phyloP scores from a whole-genome alignment of 495 filamentous ascomycete genomes.

The Zalerion maritima region DNA sequence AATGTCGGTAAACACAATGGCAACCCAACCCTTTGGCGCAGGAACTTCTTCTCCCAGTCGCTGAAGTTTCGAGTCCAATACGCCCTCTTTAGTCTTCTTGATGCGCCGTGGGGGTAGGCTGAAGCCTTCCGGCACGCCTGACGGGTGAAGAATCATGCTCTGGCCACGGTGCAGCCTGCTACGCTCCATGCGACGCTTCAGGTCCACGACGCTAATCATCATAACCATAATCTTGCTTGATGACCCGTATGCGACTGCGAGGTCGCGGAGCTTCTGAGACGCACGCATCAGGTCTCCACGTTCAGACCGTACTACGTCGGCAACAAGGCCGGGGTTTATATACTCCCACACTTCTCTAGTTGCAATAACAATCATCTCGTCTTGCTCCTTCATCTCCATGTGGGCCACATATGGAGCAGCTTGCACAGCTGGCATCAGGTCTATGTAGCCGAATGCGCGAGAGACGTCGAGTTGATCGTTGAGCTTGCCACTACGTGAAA shows the following conservation, averaged over 20 bases:
- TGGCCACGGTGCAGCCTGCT: conserved; percentile 52
- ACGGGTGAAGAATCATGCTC: conserved; percentile 66
- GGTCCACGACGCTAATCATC: conserved; percentile 82
- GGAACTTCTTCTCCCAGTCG: conserved; percentile 80
- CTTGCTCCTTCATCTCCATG: conserved; percentile 67
- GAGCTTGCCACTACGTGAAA: conserved; percentile 82
- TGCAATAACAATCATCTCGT: conserved; percentile 86
- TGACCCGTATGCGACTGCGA: conserved; percentile 90
- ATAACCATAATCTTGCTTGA: conserved; percentile 96
- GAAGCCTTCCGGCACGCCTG: conserved; percentile 46
- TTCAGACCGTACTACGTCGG: conserved; percentile 79
- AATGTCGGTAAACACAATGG: conserved; percentile 97
- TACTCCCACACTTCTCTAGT: conserved; percentile 92
- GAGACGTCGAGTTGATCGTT: conserved; percentile 88
- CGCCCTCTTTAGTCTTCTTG: conserved; percentile 50
- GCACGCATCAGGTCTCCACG: conserved; percentile 83
- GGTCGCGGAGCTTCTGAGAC: conserved; percentile 86
- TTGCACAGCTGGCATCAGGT: conserved; percentile 83
- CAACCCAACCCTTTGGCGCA: conserved; percentile 75
- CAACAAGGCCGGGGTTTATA: conserved; percentile 69
- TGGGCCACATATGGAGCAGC: conserved; percentile 77
- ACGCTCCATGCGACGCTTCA: conserved; percentile 64
- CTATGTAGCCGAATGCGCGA: conserved; percentile 84
- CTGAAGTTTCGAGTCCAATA: conserved; percentile 65
- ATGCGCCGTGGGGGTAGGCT: conserved; percentile 43